Base-by-base conservation (phyloP, 495 filamentous ascomycete species). In the Talaromyces wortmannii region DNA sequence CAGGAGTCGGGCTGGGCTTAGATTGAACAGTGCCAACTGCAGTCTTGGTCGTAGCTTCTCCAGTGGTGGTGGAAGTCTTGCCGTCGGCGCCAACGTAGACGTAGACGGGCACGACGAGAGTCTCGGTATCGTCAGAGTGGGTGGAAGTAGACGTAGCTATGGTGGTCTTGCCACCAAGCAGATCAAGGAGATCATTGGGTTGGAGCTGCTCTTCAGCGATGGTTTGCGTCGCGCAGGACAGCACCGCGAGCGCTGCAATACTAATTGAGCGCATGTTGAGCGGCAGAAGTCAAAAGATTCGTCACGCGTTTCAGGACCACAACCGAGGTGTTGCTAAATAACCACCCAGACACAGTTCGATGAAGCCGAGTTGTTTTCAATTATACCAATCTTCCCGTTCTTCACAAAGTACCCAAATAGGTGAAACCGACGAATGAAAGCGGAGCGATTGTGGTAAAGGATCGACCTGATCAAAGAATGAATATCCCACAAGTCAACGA, bases 121-220 rank as follows among this genome's bases (percentile, higher is more conserved):
- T 66, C 50, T 52, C 17, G 17, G 50, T 40, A 18, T 40, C 50
- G 17, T 16, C 48, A 51, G 45, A 43, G 31, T 42, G 44, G 29
- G 58, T 17, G 45, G 53, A 59, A 18, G 31, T 43, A 17, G 57
- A 45, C 8, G 17, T 18, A 4, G 48, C 23, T 23, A 23, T 4
- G 23, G 23, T 23, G 33, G 23, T 52, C 8, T 40, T 40, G 36
- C 8, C 36, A 10, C 36, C 36, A 10, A 40, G 36, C 2, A 40
- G 5, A 13, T 40, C 36, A 40, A 76, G 71, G 58, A 76, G 77
- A 59, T 75, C 76, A 46, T 71, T 71, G 40, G 76, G 76, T 48
- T 66, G 67, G 46, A 68, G 63, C 17, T 68, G 61, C 10, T 53
- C 42, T 31, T 40, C 29, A 29, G 52, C 52, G 23, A 53, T 13